Percentiles rank a stretch among this genome's conserved stretches.
These are phyloP conservation scores for Pontederia crassipes DNA, from an alignment of 176 grass and related monocot species.

Conservation along the genomic window DNA sequence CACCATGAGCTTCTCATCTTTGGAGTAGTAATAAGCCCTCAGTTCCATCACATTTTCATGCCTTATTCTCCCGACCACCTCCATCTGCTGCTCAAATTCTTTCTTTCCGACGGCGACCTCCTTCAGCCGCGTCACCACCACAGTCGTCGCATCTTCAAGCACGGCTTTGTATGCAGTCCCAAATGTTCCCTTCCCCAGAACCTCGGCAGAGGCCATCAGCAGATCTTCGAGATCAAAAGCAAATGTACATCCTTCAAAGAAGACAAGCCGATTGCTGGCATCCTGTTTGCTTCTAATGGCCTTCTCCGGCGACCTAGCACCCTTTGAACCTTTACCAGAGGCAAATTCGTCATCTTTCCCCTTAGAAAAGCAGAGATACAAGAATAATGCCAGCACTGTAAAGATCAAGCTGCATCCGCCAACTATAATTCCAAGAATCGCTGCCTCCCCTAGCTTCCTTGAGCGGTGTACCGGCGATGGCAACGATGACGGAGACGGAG, in stretches of 20 bases:
- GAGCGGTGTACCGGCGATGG: background rate
- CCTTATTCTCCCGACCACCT: slow-evolving; percentile 58
- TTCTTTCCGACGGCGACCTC: slow-evolving; percentile 55
- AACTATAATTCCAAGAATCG: slow-evolving; percentile 37
- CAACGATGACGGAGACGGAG: background rate
- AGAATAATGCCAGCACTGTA: slow-evolving; percentile 24
- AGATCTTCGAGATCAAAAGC: slow-evolving; percentile 84
- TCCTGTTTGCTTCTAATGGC: slow-evolving; percentile 41
- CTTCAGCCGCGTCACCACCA: slow-evolving; percentile 88
- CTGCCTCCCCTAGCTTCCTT: background rate
- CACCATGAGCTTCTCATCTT: slow-evolving; percentile 94
- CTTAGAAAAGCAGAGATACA: slow-evolving; percentile 36
- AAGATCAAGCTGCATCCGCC: slow-evolving; percentile 35
- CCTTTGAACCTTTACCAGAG: slow-evolving; percentile 1
- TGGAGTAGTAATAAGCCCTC: slow-evolving; percentile 85
- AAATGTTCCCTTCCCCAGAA: slow-evolving; percentile 74
- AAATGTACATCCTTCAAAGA: slow-evolving; percentile 60
- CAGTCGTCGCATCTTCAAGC: slow-evolving; percentile 72
- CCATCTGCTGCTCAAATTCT: slow-evolving; percentile 98
- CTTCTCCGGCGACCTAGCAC: slow-evolving; percentile 42
- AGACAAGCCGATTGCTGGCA: slow-evolving; percentile 60
- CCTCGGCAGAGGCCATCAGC: slow-evolving; percentile 81
- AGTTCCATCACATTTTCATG: slow-evolving; percentile 68
- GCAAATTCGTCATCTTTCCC: slow-evolving; percentile 10
- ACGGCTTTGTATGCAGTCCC: slow-evolving; percentile 76